phyloP scores from a whole-genome alignment of 495 filamentous ascomycete genomes.

The Penicillium canariense region DNA sequence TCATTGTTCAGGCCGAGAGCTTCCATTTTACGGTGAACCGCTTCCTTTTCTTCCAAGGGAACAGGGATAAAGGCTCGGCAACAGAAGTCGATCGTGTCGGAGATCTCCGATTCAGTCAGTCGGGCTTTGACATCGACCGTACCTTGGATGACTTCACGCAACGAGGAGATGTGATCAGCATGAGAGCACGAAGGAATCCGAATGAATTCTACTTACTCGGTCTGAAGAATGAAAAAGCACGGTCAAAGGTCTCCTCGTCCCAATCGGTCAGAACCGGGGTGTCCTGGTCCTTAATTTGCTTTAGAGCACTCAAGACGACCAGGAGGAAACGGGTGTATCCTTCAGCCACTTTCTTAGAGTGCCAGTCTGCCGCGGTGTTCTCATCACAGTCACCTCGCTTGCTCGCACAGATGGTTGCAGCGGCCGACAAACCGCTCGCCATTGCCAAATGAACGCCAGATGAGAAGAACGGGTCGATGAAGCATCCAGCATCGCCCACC shows the following conservation, averaged over 20 bases:
- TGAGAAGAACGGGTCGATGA: slow-evolving; percentile 46
- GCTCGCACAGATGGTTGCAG: slow-evolving; percentile 34
- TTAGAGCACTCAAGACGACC: slow-evolving; percentile 41
- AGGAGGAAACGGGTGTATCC: slow-evolving; percentile 52
- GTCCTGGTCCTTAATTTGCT: slow-evolving; percentile 43
- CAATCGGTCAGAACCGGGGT: slow-evolving; percentile 33
- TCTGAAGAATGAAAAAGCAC: slow-evolving; percentile 43
- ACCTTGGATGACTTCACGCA: slow-evolving; percentile 42
- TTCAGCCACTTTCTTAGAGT: slow-evolving; percentile 42
- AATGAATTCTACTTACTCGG: slow-evolving; percentile 32
- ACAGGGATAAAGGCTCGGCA: slow-evolving; percentile 28
- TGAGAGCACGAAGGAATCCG: neutral
- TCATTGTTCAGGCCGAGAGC: slow-evolving; percentile 1
- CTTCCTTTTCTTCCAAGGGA: slow-evolving; percentile 21
- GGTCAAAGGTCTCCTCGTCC: slow-evolving; percentile 45
- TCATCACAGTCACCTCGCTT: slow-evolving; percentile 39
- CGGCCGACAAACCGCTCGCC: slow-evolving; percentile 44
- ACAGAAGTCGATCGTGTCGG: slow-evolving; percentile 40
- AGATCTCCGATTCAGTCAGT: slow-evolving; percentile 29
- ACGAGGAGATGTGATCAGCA: neutral
- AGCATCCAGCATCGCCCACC: slow-evolving; percentile 42
- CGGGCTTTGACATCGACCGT: slow-evolving; percentile 33
- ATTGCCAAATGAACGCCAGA: slow-evolving; percentile 52
- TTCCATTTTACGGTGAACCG: slow-evolving; percentile 26
- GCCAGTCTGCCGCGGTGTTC: slow-evolving; percentile 42